Conservation (phyloP, 2,329 filamentous ascomycete genomes). For the Cladosporium austrohemisphaericum region DNA sequence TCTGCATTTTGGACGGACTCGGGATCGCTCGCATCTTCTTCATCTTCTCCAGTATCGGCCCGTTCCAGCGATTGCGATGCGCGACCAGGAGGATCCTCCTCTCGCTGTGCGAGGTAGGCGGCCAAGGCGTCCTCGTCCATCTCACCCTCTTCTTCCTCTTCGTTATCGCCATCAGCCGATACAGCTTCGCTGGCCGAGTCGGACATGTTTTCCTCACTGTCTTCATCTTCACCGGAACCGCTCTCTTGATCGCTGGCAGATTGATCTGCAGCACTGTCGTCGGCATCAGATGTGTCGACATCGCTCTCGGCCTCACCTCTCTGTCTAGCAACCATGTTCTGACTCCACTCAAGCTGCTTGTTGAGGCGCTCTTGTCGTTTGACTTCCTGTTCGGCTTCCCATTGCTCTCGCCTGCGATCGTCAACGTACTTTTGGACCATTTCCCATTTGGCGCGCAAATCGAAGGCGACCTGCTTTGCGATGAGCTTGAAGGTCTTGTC, state of each 20-base stretch:
- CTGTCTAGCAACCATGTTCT: slow-evolving; percentile 31
- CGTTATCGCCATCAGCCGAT: slow-evolving; percentile 42
- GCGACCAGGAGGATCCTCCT: slow-evolving; percentile 26
- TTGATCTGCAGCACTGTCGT: slow-evolving; percentile 22
- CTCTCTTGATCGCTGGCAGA: slow-evolving; percentile 39
- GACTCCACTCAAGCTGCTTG: slow-evolving; percentile 38
- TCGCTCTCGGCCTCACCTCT: slow-evolving; percentile 26
- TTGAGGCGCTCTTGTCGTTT: slow-evolving; percentile 72
- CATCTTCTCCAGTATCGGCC: slow-evolving; percentile 17
- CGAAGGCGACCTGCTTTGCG: slow-evolving; percentile 70
- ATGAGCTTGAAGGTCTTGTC: slow-evolving; percentile 58
- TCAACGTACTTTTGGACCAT: slow-evolving; percentile 57
- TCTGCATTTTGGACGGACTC: background rate
- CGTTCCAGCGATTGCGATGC: slow-evolving; percentile 15
- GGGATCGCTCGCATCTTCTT: slow-evolving; percentile 30
- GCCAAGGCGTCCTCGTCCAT: slow-evolving; percentile 52
- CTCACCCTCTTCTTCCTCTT: slow-evolving; percentile 46
- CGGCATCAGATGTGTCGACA: slow-evolving; percentile 26
- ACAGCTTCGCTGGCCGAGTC: slow-evolving; percentile 61
- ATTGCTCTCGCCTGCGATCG: slow-evolving; percentile 52
- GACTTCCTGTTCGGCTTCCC: slow-evolving; percentile 61
- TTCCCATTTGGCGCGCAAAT: slow-evolving; percentile 60
- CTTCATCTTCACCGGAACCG: slow-evolving; percentile 38
- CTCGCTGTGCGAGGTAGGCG: slow-evolving; percentile 28
- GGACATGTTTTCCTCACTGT: slow-evolving; percentile 51